Evolutionary conservation across 768 basidiomycete genomes (phyloP), one percentile per base, ranked within the genome.

Genomic region (Tephrocybe sp.): DNA sequence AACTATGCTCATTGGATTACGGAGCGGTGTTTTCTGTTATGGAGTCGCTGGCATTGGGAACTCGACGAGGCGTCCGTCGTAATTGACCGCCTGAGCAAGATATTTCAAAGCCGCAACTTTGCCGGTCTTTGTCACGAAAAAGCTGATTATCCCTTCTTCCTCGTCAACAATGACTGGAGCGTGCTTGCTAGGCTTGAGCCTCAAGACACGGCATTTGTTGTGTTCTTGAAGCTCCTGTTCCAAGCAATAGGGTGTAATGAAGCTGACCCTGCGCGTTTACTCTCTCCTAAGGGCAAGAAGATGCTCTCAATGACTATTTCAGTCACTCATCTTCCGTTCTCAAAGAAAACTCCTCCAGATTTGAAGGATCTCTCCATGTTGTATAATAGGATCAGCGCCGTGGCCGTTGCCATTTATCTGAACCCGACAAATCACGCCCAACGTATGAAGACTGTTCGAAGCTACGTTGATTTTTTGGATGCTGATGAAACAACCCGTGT

Each of bases 181-280:
- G 66, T 84, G 9, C 74, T 91, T 5, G 71, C 71, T 15, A 65
- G 71, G 16, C 71, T 74, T 42, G 75, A 82, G 22, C 64, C 68
- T 15, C 64, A 65, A 15, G 94, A 96, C 58, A 82, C 87, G 1
- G 80, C 88, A 1, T 94, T 87, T 60, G 76, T 80, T n/a, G 62
- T 89, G 5, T 89, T 93, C 61, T 72, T 96, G 37, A 92, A 93
- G 63, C 74, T 97, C 47, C 73, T 94, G 27, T 79, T 86, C n/a
- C 80, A 81, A 37, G 84, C 86, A 0, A 73, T 72, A 19, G 57
- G 60, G 2, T 63, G 66, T 28, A 60, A 60, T 18, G 61, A 62
- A 18, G 39, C 47, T 19, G 63, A 66, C 56, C 61, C 65, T 46
- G 63, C 54, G 9, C 66, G 68, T 40, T 56, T 61, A 44, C 60